phyloP scores from a whole-genome alignment of 2,329 filamentous ascomycete genomes.

The Xylaria sp. region DNA sequence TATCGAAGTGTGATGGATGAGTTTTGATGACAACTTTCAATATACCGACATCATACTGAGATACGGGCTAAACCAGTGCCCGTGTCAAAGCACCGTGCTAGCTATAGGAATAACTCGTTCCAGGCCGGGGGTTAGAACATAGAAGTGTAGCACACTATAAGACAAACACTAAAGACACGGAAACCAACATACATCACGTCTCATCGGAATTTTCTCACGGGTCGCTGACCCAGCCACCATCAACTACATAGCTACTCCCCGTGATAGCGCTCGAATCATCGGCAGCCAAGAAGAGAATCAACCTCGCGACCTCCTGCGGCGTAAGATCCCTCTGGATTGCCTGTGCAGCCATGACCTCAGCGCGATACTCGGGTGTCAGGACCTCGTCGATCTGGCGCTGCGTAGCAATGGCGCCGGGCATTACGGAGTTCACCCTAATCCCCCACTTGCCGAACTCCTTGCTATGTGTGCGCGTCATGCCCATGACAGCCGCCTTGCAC shows the following conservation, averaged over 20 bases:
- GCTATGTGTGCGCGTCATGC: constrained; percentile 52
- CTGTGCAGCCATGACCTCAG: constrained; percentile 53
- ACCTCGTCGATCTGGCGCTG: constrained; percentile 56
- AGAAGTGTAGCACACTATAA: not conserved
- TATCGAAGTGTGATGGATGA: not conserved
- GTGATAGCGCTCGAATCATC: constrained; percentile 60
- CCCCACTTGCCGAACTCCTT: constrained; percentile 52
- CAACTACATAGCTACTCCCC: constrained; percentile 54
- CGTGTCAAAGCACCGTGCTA: not conserved
- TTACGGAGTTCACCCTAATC: constrained; percentile 59
- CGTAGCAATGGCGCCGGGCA: constrained; percentile 61
- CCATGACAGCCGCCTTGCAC: constrained; percentile 53
- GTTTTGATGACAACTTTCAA: not conserved
- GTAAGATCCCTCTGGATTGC: constrained; percentile 54
- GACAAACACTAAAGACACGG: not conserved
- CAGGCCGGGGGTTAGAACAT: not conserved
- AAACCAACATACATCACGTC: not conserved
- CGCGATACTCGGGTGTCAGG: constrained; percentile 54
- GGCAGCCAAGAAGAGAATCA: constrained; percentile 58
- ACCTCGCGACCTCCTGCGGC: constrained; percentile 57
- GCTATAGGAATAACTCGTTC: not conserved
- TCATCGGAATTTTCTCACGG: constrained; percentile 30
- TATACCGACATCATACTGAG: not conserved
- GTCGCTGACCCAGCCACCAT: constrained; percentile 51
- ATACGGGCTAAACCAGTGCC: not conserved